Evolutionary conservation across 169 alveolate genomes (phyloP), one percentile per base, ranked within the genome.

Genomic region (Prorocentrum cordatum): DNA sequence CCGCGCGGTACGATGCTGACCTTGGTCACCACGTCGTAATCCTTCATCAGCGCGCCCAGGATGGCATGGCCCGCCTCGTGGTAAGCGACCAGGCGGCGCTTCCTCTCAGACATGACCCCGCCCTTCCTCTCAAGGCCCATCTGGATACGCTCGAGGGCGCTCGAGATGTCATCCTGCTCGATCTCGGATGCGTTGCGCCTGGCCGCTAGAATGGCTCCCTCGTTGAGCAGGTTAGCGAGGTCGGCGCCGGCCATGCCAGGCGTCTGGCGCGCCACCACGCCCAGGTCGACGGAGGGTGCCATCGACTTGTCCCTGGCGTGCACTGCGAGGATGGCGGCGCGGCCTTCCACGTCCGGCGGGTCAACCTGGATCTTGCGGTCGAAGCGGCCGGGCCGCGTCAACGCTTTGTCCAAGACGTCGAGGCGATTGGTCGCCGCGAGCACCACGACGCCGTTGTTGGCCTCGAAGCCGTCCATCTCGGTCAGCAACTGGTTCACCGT

Each of bases 401-500:
- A 92, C 27, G 97, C 97, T 38, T 94, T 87, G 72, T 95, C 97
- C 82, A 95, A 77, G 32, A 93, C 90, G 83, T 92, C 95, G 20
- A 93, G 75, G 27, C 96, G 80, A 66, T 95, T 96, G 1, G 97
- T 96, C 42, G 98, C 98, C 3, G 96, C 98, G 62, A 96, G 91
- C 18, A 96, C 95, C 79, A 95, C 88, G 72, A 79, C 88, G 45
- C 88, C 88, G 39, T 79, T 79, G 88, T 79, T 79, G 45, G 62
- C 47, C 64, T 79, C 88, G 45, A 79, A 79, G 26, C 88, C 99
- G 92, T 97, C 99, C 99, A 97, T 96, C 93, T 96, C 99, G 2
- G 96, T 98, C 54, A 98, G 92, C 84, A 98, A 94, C 94, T 97
- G 97, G 93, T 97, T 97, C 59, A 98, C 93, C 2, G 99, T 97